Evolutionary conservation across 129 eudicot genomes (phyloP).

Genomic region (Kitagawia praeruptora): DNA sequence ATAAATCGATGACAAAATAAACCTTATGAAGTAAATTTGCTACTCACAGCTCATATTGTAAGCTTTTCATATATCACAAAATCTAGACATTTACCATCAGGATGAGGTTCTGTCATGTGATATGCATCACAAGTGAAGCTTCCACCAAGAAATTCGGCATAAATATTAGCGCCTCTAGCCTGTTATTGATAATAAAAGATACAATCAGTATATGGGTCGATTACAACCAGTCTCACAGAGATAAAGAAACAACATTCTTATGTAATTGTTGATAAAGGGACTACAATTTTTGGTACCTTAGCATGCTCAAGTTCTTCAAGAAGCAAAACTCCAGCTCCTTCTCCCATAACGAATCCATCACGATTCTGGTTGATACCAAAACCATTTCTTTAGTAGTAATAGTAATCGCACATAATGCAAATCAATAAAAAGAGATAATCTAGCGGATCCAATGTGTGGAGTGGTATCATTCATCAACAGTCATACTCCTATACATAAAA

Average conservation of each 20-base stretch:
- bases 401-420: background rate
- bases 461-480: constrained; percentile 4
- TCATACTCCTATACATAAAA: background rate
- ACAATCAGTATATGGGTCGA: constrained; percentile 3
- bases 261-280: background rate
- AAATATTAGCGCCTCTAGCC: constrained; percentile 79
- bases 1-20: background rate
- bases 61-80: background rate
- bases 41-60: background rate
- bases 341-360: constrained; percentile 99
- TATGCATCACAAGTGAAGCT: constrained; percentile 96
- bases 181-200: constrained; percentile 22
- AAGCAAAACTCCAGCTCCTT: constrained; percentile 92
- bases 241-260: background rate
- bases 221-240: background rate
- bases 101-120: constrained; percentile 98
- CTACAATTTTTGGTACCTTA: constrained; percentile 32
- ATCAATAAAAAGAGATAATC: background rate
- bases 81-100: constrained; percentile 52
- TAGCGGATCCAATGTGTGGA: background rate
- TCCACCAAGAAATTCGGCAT: constrained; percentile 97
- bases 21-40: background rate
- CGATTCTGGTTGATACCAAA: constrained; percentile 50
- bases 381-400: background rate
- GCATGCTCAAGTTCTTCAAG: constrained; percentile 96